A percentile compares a stretch with the other conserved stretches of the same genome.
These are phyloP conservation scores for Eimeria necatrix DNA, from an alignment of 169 alveolate genomes.

Conservation along the genomic window DNA sequence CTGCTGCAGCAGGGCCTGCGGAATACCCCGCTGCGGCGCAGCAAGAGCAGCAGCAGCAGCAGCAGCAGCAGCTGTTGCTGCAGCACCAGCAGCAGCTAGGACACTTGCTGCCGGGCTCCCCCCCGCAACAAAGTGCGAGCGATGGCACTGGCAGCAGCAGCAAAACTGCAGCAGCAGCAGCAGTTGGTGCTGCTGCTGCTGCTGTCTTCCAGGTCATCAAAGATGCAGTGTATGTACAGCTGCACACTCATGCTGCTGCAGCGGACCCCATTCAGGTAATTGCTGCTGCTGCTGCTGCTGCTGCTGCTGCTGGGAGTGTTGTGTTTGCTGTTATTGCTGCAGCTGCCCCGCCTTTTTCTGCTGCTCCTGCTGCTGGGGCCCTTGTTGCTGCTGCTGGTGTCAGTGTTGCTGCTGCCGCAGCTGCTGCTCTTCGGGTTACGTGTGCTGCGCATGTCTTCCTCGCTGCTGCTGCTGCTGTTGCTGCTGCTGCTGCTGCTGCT, in stretches of 20 bases:
- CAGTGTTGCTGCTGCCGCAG: neutral
- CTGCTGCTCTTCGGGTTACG: neutral
- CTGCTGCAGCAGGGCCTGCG: neutral
- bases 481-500: conserved; percentile 49
- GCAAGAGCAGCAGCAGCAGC: conserved; percentile 15
- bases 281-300: conserved; percentile 40
- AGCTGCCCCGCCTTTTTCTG: neutral
- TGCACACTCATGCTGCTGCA: conserved; percentile 5
- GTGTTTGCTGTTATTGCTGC: neutral
- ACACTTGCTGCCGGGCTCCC: neutral
- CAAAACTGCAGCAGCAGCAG: conserved; percentile 40
- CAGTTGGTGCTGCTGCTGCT: conserved; percentile 27
- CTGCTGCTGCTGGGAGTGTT: conserved; percentile 29
- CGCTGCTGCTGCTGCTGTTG: conserved; percentile 19
- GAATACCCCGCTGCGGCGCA: neutral
- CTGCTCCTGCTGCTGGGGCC: conserved; percentile 27
- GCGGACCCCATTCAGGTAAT: conserved; percentile 32
- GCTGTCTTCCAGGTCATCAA: conserved; percentile 15
- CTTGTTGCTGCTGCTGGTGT: conserved; percentile 23
- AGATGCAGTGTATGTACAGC: conserved; percentile 42
- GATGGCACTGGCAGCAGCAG: conserved; percentile 15
- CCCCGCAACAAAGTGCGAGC: neutral
- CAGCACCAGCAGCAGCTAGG: conserved; percentile 8
- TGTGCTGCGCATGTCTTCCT: neutral
- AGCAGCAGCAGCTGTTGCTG: neutral